Base-by-base conservation (phyloP, 2,329 filamentous ascomycete species). In the Penicillium sp. region DNA sequence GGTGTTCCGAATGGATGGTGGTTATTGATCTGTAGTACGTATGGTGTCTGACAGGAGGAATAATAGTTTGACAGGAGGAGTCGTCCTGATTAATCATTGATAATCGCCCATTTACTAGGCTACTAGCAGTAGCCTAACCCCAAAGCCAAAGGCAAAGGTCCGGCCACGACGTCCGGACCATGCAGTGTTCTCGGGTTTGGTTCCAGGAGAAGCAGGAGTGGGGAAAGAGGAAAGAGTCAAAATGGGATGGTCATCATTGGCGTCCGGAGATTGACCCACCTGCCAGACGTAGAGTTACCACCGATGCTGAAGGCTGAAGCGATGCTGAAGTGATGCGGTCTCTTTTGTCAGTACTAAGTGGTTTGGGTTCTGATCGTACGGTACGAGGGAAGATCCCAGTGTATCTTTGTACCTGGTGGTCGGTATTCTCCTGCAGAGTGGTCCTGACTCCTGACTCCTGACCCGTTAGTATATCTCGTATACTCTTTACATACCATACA, bases 181-280 rank as follows among this genome's bases (percentile, higher is more conserved):
- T 49, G 24, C 22, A 10, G 15, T 10, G 45, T 10, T 33, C 45
- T 53, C 56, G 56, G 56, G 47, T 12, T 15, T 58, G 28, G 56
- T 58, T 58, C 56, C 56, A 40, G 49, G 56, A 51, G 26, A 17
- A 58, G 56, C 37, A 58, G 49, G 51, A 54, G 56, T 53, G 47
- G 56, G 24, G 56, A 19, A 8, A 50, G 3, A 33, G 28, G 35
- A 58, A 35, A 53, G 35, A 58, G 35, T 45, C 50, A 53, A 40
- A n/a, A 22, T 30, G 30, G 28, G 49, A 19, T 12, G 10, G 13
- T 19, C 33, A 28, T 40, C 35, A 22, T 51, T 35, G n/a, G 49
- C 28, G 28, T 13, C 28, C 28, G 47, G 44, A n/a, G 44, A 22
- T 22, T 47, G 44, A 49, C 45, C 45, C 45, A 49, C 45, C 45